Conservation (phyloP, 345 rosid genomes). For the Populus davidiana region DNA sequence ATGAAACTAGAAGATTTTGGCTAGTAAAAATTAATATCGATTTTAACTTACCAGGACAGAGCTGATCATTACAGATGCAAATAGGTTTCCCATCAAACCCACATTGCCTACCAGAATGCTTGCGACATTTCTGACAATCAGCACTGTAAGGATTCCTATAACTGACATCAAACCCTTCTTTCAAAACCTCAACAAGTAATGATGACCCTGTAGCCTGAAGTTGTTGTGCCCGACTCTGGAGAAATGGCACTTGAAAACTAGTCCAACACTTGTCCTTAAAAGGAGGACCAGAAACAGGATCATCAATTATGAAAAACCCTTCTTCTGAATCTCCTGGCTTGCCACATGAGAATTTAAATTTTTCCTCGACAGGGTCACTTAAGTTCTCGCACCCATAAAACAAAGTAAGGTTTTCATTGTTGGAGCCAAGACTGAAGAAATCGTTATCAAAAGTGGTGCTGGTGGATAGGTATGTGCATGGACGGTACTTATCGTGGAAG, state of each 20-base stretch:
- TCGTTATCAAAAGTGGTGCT: conserved; percentile 30
- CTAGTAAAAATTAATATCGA: neutral
- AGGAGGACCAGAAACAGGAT: too few species aligned
- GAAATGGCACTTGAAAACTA: conserved; percentile 21
- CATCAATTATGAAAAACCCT: conserved; percentile 26
- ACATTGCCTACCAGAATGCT: conserved; percentile 27
- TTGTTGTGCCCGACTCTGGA: neutral
- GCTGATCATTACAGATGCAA: conserved; percentile 30
- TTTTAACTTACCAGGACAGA: conserved; percentile 24
- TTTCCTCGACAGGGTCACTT: neutral
- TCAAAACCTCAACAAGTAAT: conserved; percentile 30
- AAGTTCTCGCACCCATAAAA: conserved; percentile 22
- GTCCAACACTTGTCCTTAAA: neutral
- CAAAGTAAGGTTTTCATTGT: conserved; percentile 16
- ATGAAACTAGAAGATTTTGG: too few species aligned
- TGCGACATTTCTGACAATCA: conserved; percentile 22
- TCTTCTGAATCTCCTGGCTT: neutral
- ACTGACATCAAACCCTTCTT: conserved; percentile 31
- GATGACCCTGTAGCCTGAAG: conserved; percentile 10
- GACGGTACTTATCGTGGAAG: conserved; percentile 17
- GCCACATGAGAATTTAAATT: conserved; percentile 23
- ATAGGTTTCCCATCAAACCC: conserved; percentile 35
- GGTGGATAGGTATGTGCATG: conserved; percentile 18
- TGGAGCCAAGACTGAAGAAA: conserved; percentile 5
- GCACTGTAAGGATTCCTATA: conserved; percentile 24